Evolutionary conservation across 805 yeast species (phyloP).

Genomic region (Starmerella etchellsii): DNA sequence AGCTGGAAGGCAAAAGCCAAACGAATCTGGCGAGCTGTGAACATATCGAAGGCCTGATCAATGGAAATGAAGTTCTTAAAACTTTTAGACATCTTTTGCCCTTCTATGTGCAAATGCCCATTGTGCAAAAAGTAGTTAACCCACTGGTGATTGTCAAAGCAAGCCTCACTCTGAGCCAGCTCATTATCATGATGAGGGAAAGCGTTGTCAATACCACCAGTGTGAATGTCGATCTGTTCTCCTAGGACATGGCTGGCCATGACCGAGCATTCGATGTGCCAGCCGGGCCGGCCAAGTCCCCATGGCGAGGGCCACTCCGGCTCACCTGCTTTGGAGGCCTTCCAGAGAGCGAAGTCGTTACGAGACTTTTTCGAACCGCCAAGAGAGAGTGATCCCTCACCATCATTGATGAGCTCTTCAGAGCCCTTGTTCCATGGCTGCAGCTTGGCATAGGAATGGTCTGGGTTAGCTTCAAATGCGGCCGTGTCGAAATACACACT

Average conservation of each 20-base stretch:
- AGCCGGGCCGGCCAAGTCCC: slow-evolving; percentile 97
- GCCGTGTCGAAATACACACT: slow-evolving; percentile 92
- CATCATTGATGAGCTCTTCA: slow-evolving; percentile 73
- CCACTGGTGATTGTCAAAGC: slow-evolving; percentile 84
- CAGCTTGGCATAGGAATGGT: slow-evolving; percentile 83
- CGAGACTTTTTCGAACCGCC: slow-evolving; percentile 49
- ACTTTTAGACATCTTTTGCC: slow-evolving; percentile 95
- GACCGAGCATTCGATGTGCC: slow-evolving; percentile 99
- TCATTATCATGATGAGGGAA: slow-evolving; percentile 99
- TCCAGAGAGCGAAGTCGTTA: slow-evolving; percentile 95
- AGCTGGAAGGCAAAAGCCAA: slow-evolving; percentile 80
- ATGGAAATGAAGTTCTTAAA: slow-evolving; percentile 91
- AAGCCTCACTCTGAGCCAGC: slow-evolving; percentile 93
- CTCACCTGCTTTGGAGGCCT: slow-evolving; percentile 91
- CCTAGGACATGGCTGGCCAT: slow-evolving; percentile 93
- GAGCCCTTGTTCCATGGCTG: slow-evolving; percentile 98
- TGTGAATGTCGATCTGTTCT: slow-evolving; percentile 75
- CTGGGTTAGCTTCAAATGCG: slow-evolving; percentile 55
- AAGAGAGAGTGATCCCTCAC: slow-evolving; percentile 68
- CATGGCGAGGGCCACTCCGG: slow-evolving; percentile 92
- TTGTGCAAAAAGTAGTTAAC: slow-evolving; percentile 92
- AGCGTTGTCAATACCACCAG: slow-evolving; percentile 94
- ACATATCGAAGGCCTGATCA: slow-evolving; percentile 67
- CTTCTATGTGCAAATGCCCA: slow-evolving; percentile 96
- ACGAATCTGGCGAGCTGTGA: slow-evolving; percentile 70